Evolutionary conservation across 768 basidiomycete species (phyloP).

Genomic region (Boletus tylopilopsis): DNA sequence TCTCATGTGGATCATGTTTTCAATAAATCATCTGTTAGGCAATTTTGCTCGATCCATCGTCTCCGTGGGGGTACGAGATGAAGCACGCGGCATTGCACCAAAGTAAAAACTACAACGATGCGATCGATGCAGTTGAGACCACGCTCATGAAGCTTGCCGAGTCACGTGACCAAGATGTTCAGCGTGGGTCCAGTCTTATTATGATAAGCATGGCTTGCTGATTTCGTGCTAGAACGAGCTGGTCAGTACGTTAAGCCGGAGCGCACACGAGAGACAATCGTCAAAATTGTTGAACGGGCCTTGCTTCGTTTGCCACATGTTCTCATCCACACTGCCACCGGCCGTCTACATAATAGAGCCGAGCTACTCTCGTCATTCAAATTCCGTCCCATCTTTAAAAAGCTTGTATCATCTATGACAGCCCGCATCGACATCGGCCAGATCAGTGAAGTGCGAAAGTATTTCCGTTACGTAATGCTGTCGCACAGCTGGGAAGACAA

Average conservation of each 20-base stretch:
- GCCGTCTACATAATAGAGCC: not conserved
- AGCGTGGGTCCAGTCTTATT: not conserved
- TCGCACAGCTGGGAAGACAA: not conserved
- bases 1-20: not conserved
- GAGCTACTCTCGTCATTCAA: not conserved
- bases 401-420: not conserved
- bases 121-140: not conserved
- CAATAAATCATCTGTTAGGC: not conserved
- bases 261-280: not conserved
- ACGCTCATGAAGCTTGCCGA: not conserved
- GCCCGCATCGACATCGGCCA: not conserved
- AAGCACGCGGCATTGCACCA: not conserved
- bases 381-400: not conserved
- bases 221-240: not conserved
- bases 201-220: not conserved
- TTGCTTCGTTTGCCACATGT: not conserved
- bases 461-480: not conserved
- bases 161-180: not conserved
- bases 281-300: not conserved
- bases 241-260: not conserved
- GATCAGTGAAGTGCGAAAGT: not conserved
- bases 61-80: not conserved
- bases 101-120: not conserved
- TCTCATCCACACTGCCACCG: not conserved
- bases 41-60: not conserved